These are phyloP conservation scores for Phyllosticta citrichinensis DNA, from an alignment of 2,329 filamentous ascomycete species.

Conservation along the genomic window DNA sequence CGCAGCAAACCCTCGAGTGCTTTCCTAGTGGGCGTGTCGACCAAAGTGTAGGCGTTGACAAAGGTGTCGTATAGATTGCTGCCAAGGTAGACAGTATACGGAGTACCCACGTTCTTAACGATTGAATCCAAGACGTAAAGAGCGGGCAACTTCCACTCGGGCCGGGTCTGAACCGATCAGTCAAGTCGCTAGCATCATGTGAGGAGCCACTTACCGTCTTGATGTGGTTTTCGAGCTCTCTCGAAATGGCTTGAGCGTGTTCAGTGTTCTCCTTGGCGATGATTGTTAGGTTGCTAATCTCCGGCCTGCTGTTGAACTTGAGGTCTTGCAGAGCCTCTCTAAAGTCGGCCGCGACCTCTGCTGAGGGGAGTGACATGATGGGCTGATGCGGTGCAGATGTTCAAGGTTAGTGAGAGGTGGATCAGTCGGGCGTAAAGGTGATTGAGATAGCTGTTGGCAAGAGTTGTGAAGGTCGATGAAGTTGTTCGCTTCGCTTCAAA, in stretches of 20 bases:
- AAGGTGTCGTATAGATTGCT: constrained; percentile 88
- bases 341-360: constrained; percentile 92
- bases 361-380: constrained; percentile 57
- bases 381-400: constrained; percentile 20
- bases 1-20: constrained; percentile 96
- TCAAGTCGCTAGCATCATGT: background rate
- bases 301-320: constrained; percentile 79
- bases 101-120: constrained; percentile 96
- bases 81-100: constrained; percentile 91
- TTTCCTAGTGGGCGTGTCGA: constrained; percentile 69
- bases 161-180: constrained; percentile 58
- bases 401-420: constrained; percentile 13
- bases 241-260: constrained; percentile 85
- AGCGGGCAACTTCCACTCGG: constrained; percentile 84
- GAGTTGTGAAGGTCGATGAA: background rate
- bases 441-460: constrained; percentile 16
- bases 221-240: constrained; percentile 86
- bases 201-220: constrained; percentile 66
- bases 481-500: background rate
- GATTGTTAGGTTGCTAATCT: constrained; percentile 94
- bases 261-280: constrained; percentile 97
- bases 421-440: constrained; percentile 10
- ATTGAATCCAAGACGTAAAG: constrained; percentile 97
- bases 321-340: constrained; percentile 87
- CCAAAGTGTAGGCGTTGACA: constrained; percentile 90